phyloP scores from a whole-genome alignment of 306 rosid genomes.

The Erythrophleum fordii region DNA sequence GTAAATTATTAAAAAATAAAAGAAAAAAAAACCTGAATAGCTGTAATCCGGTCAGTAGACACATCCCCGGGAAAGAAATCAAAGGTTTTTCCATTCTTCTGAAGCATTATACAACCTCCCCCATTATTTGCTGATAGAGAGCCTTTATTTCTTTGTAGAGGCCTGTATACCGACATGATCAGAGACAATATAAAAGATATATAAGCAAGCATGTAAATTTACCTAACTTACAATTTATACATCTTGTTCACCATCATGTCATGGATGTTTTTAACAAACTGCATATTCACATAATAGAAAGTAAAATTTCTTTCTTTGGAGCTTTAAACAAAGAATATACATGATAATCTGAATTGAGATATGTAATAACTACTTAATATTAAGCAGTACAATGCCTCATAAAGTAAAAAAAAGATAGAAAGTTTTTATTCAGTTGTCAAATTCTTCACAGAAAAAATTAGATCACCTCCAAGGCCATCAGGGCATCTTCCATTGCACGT shows the following conservation, averaged over 20 bases:
- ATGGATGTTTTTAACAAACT: slow-evolving; percentile 55
- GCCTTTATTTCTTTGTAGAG: slow-evolving; percentile 51
- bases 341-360: slow-evolving; percentile 15
- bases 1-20: too few relatives aligned
- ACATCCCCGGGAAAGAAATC: slow-evolving; percentile 82
- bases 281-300: slow-evolving; percentile 33
- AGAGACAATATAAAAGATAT: slow-evolving; percentile 32
- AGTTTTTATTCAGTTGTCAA: not conserved
- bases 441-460: slow-evolving; percentile 25
- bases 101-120: slow-evolving; percentile 62
- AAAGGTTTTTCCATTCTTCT: slow-evolving; percentile 69
- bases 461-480: slow-evolving; percentile 90
- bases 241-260: slow-evolving; percentile 77
- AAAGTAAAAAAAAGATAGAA: slow-evolving; percentile 3
- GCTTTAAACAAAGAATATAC: not conserved
- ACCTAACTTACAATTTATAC: slow-evolving; percentile 76
- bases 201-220: slow-evolving; percentile 24
- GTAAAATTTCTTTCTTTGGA: slow-evolving; percentile 26
- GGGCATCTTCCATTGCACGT: slow-evolving; percentile 91
- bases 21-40: slow-evolving; percentile 73
- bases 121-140: slow-evolving; percentile 53
- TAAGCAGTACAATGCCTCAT: slow-evolving; percentile 11
- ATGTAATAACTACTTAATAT: not conserved
- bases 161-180: slow-evolving; percentile 58
- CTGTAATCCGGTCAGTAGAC: slow-evolving; percentile 65